These are phyloP conservation scores for Trichophyton rubrum DNA, from an alignment of 2,329 filamentous ascomycete genomes.

Conservation along the genomic window DNA sequence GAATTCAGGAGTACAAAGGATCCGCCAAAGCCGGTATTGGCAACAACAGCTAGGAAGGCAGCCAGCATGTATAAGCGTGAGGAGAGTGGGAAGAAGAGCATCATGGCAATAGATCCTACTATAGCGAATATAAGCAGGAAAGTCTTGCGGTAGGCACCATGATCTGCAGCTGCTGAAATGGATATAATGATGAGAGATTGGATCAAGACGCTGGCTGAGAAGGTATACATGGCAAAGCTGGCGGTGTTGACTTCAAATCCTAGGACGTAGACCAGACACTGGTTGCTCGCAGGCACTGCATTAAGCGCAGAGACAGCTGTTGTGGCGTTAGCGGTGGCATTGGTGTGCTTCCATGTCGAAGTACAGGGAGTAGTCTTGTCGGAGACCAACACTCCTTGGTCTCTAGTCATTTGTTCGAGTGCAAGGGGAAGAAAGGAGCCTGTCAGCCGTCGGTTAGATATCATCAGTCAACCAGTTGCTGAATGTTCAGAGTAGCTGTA, in stretches of 20 bases:
- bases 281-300: slow-evolving; percentile 33
- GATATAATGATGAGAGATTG: slow-evolving; percentile 88
- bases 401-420: slow-evolving; percentile 81
- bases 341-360: slow-evolving; percentile 42
- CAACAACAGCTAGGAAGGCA: slow-evolving; percentile 71
- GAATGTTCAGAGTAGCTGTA: too few relatives aligned
- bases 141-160: slow-evolving; percentile 81
- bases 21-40: slow-evolving; percentile 87
- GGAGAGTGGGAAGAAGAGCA: slow-evolving; percentile 72
- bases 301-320: slow-evolving; percentile 13
- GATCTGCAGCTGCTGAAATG: slow-evolving; percentile 91
- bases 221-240: slow-evolving; percentile 54
- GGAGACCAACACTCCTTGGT: slow-evolving; percentile 74
- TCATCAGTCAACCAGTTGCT: too few relatives aligned
- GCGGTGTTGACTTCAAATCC: slow-evolving; percentile 67
- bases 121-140: slow-evolving; percentile 77
- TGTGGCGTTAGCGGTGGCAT: not conserved
- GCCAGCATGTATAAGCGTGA: slow-evolving; percentile 68
- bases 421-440: slow-evolving; percentile 93
- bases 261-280: slow-evolving; percentile 72
- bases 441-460: slow-evolving; percentile 24
- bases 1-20: slow-evolving; percentile 94
- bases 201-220: slow-evolving; percentile 78
- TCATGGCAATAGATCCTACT: slow-evolving; percentile 66
- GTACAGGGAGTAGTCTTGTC: slow-evolving; percentile 66